These are phyloP conservation scores for Tolypocladium paradoxum DNA, from an alignment of 2,329 filamentous ascomycete genomes.

Conservation along the genomic window DNA sequence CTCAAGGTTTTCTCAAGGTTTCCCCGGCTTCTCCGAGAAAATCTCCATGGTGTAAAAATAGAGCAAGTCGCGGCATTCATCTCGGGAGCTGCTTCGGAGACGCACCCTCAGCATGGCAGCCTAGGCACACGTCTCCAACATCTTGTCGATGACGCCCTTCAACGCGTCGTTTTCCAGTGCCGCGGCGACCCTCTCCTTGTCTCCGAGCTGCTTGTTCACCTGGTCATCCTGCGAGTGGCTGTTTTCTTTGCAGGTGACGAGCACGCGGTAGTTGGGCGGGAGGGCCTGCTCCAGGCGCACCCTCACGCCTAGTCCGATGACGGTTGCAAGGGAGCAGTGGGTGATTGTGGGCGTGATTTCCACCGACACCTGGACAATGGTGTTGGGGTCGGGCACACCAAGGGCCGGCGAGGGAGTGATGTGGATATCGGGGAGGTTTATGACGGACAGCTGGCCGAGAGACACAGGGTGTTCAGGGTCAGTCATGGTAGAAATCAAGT, in stretches of 20 bases:
- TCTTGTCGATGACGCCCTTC: conserved; percentile 80
- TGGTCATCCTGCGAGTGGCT: conserved; percentile 93
- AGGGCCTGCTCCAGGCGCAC: conserved; percentile 85
- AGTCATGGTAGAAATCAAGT: conserved; percentile 87
- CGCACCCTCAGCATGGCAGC: not conserved
- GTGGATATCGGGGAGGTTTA: conserved; percentile 88
- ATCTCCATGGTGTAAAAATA: too few relatives aligned
- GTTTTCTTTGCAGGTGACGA: conserved; percentile 89
- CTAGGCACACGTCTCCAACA: conserved; percentile 76
- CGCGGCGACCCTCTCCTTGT: conserved; percentile 93
- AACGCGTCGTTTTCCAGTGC: conserved; percentile 89
- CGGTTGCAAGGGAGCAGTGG: conserved; percentile 90
- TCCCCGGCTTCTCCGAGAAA: not conserved
- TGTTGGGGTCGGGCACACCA: conserved; percentile 35
- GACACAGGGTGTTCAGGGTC: conserved; percentile 96
- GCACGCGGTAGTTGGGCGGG: conserved; percentile 82
- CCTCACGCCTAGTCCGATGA: conserved; percentile 87
- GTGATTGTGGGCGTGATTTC: conserved; percentile 94
- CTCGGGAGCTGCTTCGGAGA: not conserved
- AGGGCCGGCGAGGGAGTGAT: conserved; percentile 41
- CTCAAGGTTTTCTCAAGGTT: not conserved
- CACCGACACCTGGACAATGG: conserved; percentile 64
- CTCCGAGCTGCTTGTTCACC: conserved; percentile 90
- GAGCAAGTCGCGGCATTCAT: not conserved
- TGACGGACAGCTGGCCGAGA: conserved; percentile 83